Base-by-base conservation (phyloP, 31 red algal species). In the Odonthalia washingtoniensis region DNA sequence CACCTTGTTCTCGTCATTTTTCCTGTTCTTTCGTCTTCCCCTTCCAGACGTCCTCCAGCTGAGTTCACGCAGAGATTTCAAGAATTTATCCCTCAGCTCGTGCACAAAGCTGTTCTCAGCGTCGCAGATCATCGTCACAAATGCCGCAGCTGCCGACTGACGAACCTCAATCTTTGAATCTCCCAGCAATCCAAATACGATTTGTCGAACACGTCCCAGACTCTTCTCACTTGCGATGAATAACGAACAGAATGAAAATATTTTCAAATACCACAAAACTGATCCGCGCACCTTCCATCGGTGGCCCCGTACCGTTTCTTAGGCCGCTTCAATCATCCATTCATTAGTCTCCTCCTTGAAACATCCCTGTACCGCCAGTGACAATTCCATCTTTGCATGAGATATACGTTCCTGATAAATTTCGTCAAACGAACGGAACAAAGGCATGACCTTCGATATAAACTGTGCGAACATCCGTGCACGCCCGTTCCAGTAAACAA, bases 141-240 rank as follows among this genome's bases (percentile, higher is more conserved):
- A n/a, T n/a, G n/a, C n/a, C n/a, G n/a, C 68, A 24, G 92, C 88
- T 12, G 96, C 92, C 5, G 89, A 92, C 57, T 98, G 93, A 44
- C 96, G 89, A 65, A 98, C 96, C 85, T 98, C 92, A 28, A 95
- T 72, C 70, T 90, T 82, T 34, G 75, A 45, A 65, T 95, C 96
- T 65, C 81, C 76, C 36, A 98, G 83, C 5, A 95, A 72, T 35
- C 45, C 77, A 37, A 95, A 44, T 14, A 93, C 82, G 14, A 92
- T 78, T 36, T 93, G 68, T 30, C 75, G 86, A 21, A 98, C 76
- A 53, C 68, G 35, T 64, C 62, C 38, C 53, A 93, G 60, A 4
- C 46, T 60, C 9, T 70, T 82, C 1, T 46, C 31, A 5, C 70
- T 80, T 0, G 83, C 77, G 0, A 17, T 73, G 44, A 93, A 96